phyloP scores from a whole-genome alignment of 2,329 filamentous ascomycete species.

The Scytalidium lignicola region DNA sequence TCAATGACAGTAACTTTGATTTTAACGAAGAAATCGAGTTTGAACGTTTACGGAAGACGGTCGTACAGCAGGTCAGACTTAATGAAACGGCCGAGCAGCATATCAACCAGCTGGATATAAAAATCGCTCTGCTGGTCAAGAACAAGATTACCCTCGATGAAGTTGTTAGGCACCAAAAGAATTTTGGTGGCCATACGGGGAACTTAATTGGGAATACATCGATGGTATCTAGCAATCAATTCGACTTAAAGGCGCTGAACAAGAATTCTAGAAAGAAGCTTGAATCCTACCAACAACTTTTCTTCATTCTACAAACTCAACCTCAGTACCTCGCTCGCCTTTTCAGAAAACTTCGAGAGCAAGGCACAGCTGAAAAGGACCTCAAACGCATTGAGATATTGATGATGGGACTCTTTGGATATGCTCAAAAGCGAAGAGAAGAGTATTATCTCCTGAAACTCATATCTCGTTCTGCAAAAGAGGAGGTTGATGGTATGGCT shows the following conservation, averaged over 20 bases:
- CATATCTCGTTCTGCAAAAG: slow-evolving; percentile 73
- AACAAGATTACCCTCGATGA: slow-evolving; percentile 99
- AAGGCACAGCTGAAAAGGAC: slow-evolving; percentile 84
- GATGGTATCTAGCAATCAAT: slow-evolving; percentile 83
- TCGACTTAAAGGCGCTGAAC: slow-evolving; percentile 95
- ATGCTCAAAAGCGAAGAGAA: slow-evolving; percentile 92
- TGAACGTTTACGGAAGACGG: slow-evolving; percentile 87
- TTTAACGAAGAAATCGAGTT: slow-evolving; percentile 99
- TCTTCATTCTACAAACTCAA: slow-evolving; percentile 95
- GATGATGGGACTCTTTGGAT: slow-evolving; percentile 95
- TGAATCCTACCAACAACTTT: slow-evolving; percentile 94
- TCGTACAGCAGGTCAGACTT: slow-evolving; percentile 93
- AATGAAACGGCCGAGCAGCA: slow-evolving; percentile 98
- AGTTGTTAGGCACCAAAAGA: slow-evolving; percentile 93
- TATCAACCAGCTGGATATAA: slow-evolving; percentile 97
- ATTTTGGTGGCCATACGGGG: slow-evolving; percentile 86
- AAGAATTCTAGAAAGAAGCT: slow-evolving; percentile 94
- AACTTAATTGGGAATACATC: slow-evolving; percentile 82
- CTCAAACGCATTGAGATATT: slow-evolving; percentile 87
- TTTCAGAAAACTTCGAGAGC: slow-evolving; percentile 78
- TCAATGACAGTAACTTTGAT: slow-evolving; percentile 98
- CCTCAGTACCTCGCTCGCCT: slow-evolving; percentile 88
- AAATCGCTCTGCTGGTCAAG: slow-evolving; percentile 95
- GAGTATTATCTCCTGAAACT: slow-evolving; percentile 95
- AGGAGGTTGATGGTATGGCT: slow-evolving; percentile 72